Conservation (phyloP, 2,329 filamentous ascomycete genomes). For the Penicillium sclerotigenum region DNA sequence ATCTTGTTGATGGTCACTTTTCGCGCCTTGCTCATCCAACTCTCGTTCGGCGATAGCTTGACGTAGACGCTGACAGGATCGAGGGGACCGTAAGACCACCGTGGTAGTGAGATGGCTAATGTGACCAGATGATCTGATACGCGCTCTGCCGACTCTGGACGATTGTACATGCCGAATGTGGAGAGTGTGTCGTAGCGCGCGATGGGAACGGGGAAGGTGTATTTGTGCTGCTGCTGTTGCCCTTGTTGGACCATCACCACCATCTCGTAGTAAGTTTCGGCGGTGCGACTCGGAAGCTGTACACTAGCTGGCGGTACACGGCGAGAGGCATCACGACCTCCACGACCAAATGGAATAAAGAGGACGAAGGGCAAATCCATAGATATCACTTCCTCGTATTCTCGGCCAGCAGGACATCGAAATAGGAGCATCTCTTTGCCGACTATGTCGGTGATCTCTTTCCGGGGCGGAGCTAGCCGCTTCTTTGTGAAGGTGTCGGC, state of each 20-base stretch:
- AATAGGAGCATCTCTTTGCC: conserved; percentile 94
- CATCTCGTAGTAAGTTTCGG: conserved; percentile 94
- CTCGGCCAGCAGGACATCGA: conserved; percentile 76
- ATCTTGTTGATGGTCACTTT: conserved; percentile 93
- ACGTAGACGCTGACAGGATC: conserved; percentile 97
- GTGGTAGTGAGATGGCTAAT: conserved; percentile 83
- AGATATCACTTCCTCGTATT: conserved; percentile 81
- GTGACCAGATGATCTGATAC: conserved; percentile 89
- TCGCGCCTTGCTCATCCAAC: conserved; percentile 86
- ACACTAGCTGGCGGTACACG: conserved; percentile 89
- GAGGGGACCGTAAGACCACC: conserved; percentile 93
- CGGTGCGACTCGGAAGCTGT: conserved; percentile 86
- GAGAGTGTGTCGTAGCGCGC: conserved; percentile 93
- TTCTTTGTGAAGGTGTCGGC: conserved; percentile 93
- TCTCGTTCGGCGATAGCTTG: conserved; percentile 84
- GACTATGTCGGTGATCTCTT: conserved; percentile 87
- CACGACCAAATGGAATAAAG: conserved; percentile 92
- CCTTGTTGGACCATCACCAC: conserved; percentile 95
- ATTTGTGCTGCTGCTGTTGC: conserved; percentile 80
- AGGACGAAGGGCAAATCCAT: conserved; percentile 98
- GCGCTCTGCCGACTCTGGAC: conserved; percentile 80
- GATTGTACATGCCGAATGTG: conserved; percentile 99
- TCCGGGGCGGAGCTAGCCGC: conserved; percentile 81
- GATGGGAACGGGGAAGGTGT: conserved; percentile 85
- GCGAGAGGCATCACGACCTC: conserved; percentile 83